phyloP scores from a whole-genome alignment of 768 basidiomycete genomes.

The Suillus discolor region DNA sequence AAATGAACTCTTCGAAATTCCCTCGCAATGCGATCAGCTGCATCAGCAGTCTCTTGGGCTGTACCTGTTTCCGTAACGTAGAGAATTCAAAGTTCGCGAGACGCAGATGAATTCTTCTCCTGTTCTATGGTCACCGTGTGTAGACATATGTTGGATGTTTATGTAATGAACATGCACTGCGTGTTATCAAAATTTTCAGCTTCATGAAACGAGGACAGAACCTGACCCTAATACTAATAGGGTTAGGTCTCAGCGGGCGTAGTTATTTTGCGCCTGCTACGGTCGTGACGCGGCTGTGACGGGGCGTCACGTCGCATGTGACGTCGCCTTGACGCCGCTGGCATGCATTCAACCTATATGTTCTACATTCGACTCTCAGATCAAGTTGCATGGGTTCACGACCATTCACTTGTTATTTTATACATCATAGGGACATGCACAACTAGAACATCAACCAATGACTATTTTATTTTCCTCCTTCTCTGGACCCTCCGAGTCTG shows the following conservation, averaged over 20 bases:
- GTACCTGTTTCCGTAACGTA: conserved; percentile 93
- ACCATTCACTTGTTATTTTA: too few species aligned
- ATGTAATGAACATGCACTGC: not conserved
- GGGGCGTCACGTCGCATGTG: too few species aligned
- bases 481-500: too few species aligned
- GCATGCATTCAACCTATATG: too few species aligned
- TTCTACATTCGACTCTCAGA: too few species aligned
- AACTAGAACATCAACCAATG: too few species aligned
- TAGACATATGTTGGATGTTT: not conserved
- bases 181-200: not conserved
- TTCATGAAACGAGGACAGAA: not conserved
- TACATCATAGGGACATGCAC: too few species aligned
- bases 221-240: not conserved
- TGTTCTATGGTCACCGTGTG: not conserved
- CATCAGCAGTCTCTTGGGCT: conserved; percentile 79
- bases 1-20: conserved; percentile 67
- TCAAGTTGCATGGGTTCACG: too few species aligned
- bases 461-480: too few species aligned
- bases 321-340: too few species aligned
- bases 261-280: too few species aligned
- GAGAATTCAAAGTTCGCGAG: conserved; percentile 58
- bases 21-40: conserved; percentile 76
- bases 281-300: too few species aligned
- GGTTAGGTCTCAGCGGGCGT: not conserved
- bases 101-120: not conserved